Evolutionary conservation across 2,329 filamentous ascomycete genomes (phyloP), one percentile per base, ranked within the genome.

Genomic region (Tolypocladium album): DNA sequence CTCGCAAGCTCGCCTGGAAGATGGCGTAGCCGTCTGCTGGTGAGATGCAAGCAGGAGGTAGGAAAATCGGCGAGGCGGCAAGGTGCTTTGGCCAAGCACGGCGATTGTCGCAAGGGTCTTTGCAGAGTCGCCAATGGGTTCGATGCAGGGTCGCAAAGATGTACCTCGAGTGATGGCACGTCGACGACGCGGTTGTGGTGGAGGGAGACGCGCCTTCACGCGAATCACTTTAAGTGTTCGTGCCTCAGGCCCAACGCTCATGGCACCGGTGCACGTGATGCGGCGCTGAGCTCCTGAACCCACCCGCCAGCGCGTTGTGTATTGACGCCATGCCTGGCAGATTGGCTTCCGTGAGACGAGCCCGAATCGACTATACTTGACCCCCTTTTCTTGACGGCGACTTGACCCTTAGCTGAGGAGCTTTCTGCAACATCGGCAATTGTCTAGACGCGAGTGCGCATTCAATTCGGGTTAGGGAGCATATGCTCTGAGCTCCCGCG

Each of bases 201-300:
- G 66, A 67, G 64, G 58, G 66, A 72, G 71, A 75, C 73, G 73
- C 73, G 73, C 67, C 64, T 61, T 58, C 61, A 74, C 72, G 73
- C 72, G 72, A 69, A 70, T 64, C 69, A 74, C 69, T 73, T 74
- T 70, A 75, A 70, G 65, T 63, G 63, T 63, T 62, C 61, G 43
- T 74, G 71, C 72, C 72, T 73, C 62, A 74, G 73, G 72, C 65
- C 66, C 59, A 53, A 58, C 27, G 58, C 22, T 39, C 45, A 58
- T 13, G 60, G 38, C 31, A 27, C 31, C 43, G 56, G 50, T 55
- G 45, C 72, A 74, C 71, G 72, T 74, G 72, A 74, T 40, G 31
- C 31, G 7, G 64, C 64, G 62, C 63, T 64, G 64, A 61, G 60
- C 60, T 65, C 67, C 68, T 67, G 24, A 9, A 31, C 27, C 27